Conservation (phyloP, 768 basidiomycete species). For the Multifurca ochricompacta region DNA sequence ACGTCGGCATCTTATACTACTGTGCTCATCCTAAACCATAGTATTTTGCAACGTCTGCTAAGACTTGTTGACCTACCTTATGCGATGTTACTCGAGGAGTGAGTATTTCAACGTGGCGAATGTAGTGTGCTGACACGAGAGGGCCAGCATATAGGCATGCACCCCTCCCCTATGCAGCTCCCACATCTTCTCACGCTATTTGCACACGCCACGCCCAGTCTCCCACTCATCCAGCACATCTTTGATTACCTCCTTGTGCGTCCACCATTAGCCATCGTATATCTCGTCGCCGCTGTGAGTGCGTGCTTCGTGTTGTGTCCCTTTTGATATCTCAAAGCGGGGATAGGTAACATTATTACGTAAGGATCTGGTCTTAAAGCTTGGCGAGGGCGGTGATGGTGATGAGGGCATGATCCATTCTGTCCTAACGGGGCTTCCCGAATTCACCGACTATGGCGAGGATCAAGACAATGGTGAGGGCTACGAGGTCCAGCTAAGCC, state of each 20-base stretch:
- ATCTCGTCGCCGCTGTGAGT: constrained; percentile 76
- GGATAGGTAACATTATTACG: constrained; percentile 66
- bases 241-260: constrained; percentile 85
- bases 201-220: constrained; percentile 84
- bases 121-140: not conserved
- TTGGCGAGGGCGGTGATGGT: constrained; percentile 61
- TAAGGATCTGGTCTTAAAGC: constrained; percentile 52
- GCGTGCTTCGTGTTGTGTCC: not conserved
- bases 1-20: constrained; percentile 53
- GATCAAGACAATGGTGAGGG: constrained; percentile 1
- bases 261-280: constrained; percentile 74
- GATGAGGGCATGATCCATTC: constrained; percentile 83
- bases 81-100: constrained; percentile 63
- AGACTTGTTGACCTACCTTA: constrained; percentile 62
- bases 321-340: not conserved
- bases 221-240: constrained; percentile 84
- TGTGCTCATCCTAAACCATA: constrained; percentile 34
- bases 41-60: constrained; percentile 68
- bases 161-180: constrained; percentile 79
- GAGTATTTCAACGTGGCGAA: constrained; percentile 20
- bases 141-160: constrained; percentile 42
- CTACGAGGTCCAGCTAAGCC: not conserved
- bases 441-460: constrained; percentile 40
- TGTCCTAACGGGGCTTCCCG: constrained; percentile 55
- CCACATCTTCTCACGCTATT: constrained; percentile 88